Conservation (phyloP, 2,329 filamentous ascomycete species). For the Aspergillus brunneoviolaceus region DNA sequence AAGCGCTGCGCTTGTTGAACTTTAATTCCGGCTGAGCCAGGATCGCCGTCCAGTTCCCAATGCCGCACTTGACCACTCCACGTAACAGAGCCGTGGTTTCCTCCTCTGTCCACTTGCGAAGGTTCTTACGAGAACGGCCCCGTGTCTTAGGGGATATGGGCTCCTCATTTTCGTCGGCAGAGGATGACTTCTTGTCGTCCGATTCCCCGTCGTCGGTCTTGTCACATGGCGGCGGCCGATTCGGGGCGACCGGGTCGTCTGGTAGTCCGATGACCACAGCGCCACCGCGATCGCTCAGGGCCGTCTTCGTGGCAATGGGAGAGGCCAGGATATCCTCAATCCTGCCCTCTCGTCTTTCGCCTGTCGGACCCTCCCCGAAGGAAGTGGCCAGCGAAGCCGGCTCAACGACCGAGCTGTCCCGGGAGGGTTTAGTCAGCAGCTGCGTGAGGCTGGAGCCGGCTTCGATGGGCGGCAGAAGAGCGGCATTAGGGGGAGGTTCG, state of each 20-base stretch:
- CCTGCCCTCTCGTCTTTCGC: slow-evolving; percentile 34
- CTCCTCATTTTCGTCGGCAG: slow-evolving; percentile 17
- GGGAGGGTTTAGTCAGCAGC: slow-evolving; percentile 37
- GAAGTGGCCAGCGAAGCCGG: slow-evolving; percentile 17
- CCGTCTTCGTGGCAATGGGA: slow-evolving; percentile 24
- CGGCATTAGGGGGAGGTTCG: slow-evolving; percentile 62
- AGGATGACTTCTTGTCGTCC: slow-evolving; percentile 3
- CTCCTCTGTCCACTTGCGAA: slow-evolving; percentile 58
- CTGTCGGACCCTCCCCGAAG: slow-evolving; percentile 22
- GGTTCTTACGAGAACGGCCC: slow-evolving; percentile 49
- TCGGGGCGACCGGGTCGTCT: slow-evolving; percentile 9
- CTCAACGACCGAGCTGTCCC: slow-evolving; percentile 26
- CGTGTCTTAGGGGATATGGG: slow-evolving; percentile 35
- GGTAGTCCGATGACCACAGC: slow-evolving; percentile 10
- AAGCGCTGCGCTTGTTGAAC: slow-evolving; percentile 59
- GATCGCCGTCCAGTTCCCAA: slow-evolving; percentile 66
- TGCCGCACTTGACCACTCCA: slow-evolving; percentile 61
- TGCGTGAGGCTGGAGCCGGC: slow-evolving; percentile 43
- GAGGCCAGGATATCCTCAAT: slow-evolving; percentile 38
- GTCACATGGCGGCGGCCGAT: slow-evolving; percentile 5
- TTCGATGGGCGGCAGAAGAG: slow-evolving; percentile 61
- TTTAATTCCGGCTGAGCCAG: slow-evolving; percentile 55
- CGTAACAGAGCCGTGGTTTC: slow-evolving; percentile 59
- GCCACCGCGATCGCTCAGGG: slow-evolving; percentile 17
- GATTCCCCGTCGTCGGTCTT: slow-evolving; percentile 7